These are phyloP conservation scores for Pseudevernia furfuracea DNA, from an alignment of 495 filamentous ascomycete species.

Conservation along the genomic window DNA sequence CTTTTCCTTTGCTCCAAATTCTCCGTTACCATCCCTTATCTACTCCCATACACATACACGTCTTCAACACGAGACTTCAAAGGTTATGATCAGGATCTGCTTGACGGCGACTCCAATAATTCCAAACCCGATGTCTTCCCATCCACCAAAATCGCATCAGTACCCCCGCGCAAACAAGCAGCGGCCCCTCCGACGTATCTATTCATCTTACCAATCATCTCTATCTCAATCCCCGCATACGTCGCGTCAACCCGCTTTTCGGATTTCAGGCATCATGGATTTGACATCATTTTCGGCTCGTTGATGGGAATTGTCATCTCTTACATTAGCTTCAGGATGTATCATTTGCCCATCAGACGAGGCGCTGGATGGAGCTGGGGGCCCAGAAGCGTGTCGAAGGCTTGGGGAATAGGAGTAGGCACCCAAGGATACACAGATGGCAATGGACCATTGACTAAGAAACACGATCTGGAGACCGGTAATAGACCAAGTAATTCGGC, in stretches of 20 bases:
- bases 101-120: slow-evolving; percentile 23
- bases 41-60: slow-evolving; percentile 35
- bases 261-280: slow-evolving; percentile 55
- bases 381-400: slow-evolving; percentile 34
- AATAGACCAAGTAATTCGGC: background rate
- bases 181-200: slow-evolving; percentile 54
- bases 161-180: slow-evolving; percentile 39
- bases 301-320: slow-evolving; percentile 49
- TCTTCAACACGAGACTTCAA: background rate
- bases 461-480: background rate
- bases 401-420: slow-evolving; percentile 57
- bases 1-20: slow-evolving; percentile 61
- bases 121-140: slow-evolving; percentile 24
- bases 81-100: background rate
- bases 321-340: slow-evolving; percentile 54
- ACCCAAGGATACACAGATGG: slow-evolving; percentile 2
- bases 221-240: slow-evolving; percentile 51
- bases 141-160: slow-evolving; percentile 5
- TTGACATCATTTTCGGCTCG: slow-evolving; percentile 56
- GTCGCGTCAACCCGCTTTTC: slow-evolving; percentile 56
- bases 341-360: slow-evolving; percentile 57
- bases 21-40: slow-evolving; percentile 53
- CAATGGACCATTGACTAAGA: background rate
- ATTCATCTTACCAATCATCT: slow-evolving; percentile 49
- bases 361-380: slow-evolving; percentile 52